phyloP scores from a whole-genome alignment of 2,329 filamentous ascomycete species.

The Colletotrichum tanaceti region DNA sequence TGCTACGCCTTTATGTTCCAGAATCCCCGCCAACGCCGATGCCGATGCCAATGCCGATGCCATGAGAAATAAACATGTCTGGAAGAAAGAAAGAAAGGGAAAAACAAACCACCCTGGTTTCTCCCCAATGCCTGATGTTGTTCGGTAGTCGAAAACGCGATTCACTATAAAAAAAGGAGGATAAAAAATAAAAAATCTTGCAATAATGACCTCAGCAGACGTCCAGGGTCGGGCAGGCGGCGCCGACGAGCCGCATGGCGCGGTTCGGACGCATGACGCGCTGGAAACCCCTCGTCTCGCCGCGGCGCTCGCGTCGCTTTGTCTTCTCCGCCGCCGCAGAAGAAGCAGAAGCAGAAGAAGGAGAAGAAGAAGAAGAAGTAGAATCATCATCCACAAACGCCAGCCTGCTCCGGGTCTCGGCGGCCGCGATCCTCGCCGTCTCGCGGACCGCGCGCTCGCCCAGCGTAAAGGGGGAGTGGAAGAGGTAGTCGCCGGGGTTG shows the following conservation, averaged over 20 bases:
- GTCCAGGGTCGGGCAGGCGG: slow-evolving; percentile 24
- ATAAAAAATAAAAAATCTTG: too few relatives aligned
- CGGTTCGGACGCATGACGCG: slow-evolving; percentile 10
- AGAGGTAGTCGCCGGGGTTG: slow-evolving; percentile 60
- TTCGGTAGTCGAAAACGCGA: background rate
- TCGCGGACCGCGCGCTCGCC: slow-evolving; percentile 47
- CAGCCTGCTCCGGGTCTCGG: slow-evolving; percentile 14
- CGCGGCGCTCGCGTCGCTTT: slow-evolving; percentile 21
- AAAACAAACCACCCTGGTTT: background rate
- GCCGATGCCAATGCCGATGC: slow-evolving; percentile 35
- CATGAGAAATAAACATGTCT: background rate
- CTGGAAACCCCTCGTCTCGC: background rate
- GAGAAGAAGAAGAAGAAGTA: too few relatives aligned
- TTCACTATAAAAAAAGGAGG: too few relatives aligned
- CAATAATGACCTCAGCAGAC: slow-evolving; percentile 32
- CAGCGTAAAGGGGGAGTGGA: slow-evolving; percentile 63
- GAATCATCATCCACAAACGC: slow-evolving; percentile 25
- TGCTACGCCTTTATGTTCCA: background rate
- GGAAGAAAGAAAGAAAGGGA: too few relatives aligned
- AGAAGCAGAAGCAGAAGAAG: too few relatives aligned
- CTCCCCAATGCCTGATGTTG: background rate
- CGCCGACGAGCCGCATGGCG: background rate
- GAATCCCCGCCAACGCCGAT: slow-evolving; percentile 30
- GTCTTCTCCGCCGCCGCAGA: slow-evolving; percentile 10
- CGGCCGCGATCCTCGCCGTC: slow-evolving; percentile 28